Percentiles rank a stretch among this genome's conserved stretches.
These are phyloP conservation scores for Chlorella sp. DNA, from an alignment of 139 green algal genomes.

Conservation along the genomic window DNA sequence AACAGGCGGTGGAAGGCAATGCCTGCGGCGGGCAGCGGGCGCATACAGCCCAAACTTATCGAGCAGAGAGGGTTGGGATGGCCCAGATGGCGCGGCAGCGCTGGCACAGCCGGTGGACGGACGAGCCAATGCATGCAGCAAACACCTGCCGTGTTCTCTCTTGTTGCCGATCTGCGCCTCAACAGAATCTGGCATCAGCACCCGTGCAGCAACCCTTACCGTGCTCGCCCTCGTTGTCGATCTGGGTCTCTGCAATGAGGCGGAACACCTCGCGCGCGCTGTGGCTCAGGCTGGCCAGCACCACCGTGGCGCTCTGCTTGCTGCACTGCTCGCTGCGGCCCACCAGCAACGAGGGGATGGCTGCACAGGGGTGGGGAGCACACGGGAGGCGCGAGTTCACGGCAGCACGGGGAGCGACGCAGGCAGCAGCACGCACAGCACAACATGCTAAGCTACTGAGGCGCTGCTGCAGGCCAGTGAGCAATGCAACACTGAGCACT, in stretches of 20 bases:
- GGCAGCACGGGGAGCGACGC: too few relatives aligned
- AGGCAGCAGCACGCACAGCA: not conserved
- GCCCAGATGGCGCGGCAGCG: too few relatives aligned
- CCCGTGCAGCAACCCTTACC: not conserved
- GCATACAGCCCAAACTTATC: not conserved
- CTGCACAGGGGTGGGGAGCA: not conserved
- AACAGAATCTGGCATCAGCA: too few relatives aligned
- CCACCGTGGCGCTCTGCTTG: conserved; percentile 60
- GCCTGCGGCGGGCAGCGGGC: not conserved
- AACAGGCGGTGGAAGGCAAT: conserved; percentile 23
- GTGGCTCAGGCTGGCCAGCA: conserved; percentile 69
- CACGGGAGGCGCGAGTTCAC: too few relatives aligned
- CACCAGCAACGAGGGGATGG: conserved; percentile 58
- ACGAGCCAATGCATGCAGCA: too few relatives aligned
- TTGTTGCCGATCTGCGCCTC: too few relatives aligned
- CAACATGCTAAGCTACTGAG: too few relatives aligned
- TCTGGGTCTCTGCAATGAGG: conserved; percentile 72
- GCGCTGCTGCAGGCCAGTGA: too few relatives aligned
- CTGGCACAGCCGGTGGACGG: too few relatives aligned
- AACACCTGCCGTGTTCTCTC: too few relatives aligned
- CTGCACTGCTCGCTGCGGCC: conserved; percentile 50
- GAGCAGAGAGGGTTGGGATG: too few relatives aligned
- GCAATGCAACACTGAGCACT: too few relatives aligned
- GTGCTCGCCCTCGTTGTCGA: conserved; percentile 41
- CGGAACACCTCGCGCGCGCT: conserved; percentile 79